phyloP scores from a whole-genome alignment of 805 yeast genomes.

The Yamadazyma endophytica region DNA sequence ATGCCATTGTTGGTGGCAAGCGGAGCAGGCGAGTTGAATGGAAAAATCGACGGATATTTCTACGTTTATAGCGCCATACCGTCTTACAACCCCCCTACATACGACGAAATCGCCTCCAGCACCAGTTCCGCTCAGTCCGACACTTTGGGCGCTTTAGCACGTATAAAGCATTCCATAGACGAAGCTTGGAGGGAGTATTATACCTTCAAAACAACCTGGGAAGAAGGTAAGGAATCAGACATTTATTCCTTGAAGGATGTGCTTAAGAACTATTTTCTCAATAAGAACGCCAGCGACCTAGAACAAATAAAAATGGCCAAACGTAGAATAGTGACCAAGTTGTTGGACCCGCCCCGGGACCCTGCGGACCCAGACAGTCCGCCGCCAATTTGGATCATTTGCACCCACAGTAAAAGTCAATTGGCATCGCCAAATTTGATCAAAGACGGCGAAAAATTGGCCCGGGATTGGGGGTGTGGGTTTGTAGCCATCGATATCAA shows the following conservation, averaged over 20 bases:
- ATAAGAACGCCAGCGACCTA: slow-evolving; percentile 21
- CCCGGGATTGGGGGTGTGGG: slow-evolving; percentile 60
- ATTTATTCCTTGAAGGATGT: slow-evolving; percentile 57
- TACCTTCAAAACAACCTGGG: slow-evolving; percentile 53
- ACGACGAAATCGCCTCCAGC: slow-evolving; percentile 28
- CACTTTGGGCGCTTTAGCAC: slow-evolving; percentile 6
- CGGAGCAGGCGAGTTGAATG: slow-evolving; percentile 75
- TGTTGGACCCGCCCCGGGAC: slow-evolving; percentile 24
- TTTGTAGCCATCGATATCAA: slow-evolving; percentile 60
- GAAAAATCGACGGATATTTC: slow-evolving; percentile 70
- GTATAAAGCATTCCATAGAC: slow-evolving; percentile 52
- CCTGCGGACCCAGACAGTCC: slow-evolving; percentile 33
- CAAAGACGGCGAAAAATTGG: slow-evolving; percentile 54
- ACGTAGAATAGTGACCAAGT: slow-evolving; percentile 14
- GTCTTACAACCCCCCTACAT: slow-evolving; percentile 54
- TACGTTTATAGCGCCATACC: slow-evolving; percentile 71
- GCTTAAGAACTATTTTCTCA: slow-evolving; percentile 55
- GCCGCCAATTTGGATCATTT: slow-evolving; percentile 67
- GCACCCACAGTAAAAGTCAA: slow-evolving; percentile 57
- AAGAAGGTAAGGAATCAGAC: slow-evolving; percentile 64
- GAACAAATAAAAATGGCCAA: slow-evolving; percentile 20
- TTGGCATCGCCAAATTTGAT: slow-evolving; percentile 59
- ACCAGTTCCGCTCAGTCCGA: not conserved
- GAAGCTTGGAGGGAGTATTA: slow-evolving; percentile 75
- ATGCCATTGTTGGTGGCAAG: slow-evolving; percentile 70